These are phyloP conservation scores for Taxillus chinensis DNA, from an alignment of 164 flowering plant species.

Conservation along the genomic window DNA sequence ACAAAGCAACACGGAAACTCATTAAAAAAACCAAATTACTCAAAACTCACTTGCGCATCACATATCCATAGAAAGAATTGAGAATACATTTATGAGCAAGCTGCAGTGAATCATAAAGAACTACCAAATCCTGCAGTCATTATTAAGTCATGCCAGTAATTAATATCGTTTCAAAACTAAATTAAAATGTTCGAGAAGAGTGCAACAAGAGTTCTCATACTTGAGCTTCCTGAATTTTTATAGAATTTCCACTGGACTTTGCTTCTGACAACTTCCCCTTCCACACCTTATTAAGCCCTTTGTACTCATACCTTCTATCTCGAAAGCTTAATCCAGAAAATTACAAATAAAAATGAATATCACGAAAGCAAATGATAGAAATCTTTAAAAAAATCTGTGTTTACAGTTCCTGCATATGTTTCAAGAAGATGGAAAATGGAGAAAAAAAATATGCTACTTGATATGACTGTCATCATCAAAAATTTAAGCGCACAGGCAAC, in stretches of 20 bases:
- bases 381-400: background rate
- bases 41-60: slow-evolving; percentile 92
- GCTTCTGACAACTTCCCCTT: slow-evolving; percentile 89
- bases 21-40: slow-evolving; percentile 1
- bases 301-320: slow-evolving; percentile 97
- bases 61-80: slow-evolving; percentile 98
- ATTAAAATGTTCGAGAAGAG: slow-evolving; percentile 1
- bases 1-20: background rate
- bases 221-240: slow-evolving; percentile 95
- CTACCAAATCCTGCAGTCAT: slow-evolving; percentile 86
- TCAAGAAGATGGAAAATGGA: background rate
- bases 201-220: slow-evolving; percentile 22
- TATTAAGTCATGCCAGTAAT: slow-evolving; percentile 3
- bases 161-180: background rate
- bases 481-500: background rate
- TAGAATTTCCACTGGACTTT: slow-evolving; percentile 82
- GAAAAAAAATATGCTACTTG: background rate
- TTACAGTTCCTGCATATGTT: background rate
- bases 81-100: slow-evolving; percentile 99
- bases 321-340: slow-evolving; percentile 58
- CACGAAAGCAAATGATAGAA: background rate
- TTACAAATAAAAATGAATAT: slow-evolving; percentile 3
- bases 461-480: background rate
- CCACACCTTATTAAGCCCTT: slow-evolving; percentile 97
- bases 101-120: slow-evolving; percentile 93